Percentiles rank a stretch among this genome's conserved stretches.
Evolutionary conservation across 306 rosid species (phyloP).

Genomic region (Cicer arietinum): DNA sequence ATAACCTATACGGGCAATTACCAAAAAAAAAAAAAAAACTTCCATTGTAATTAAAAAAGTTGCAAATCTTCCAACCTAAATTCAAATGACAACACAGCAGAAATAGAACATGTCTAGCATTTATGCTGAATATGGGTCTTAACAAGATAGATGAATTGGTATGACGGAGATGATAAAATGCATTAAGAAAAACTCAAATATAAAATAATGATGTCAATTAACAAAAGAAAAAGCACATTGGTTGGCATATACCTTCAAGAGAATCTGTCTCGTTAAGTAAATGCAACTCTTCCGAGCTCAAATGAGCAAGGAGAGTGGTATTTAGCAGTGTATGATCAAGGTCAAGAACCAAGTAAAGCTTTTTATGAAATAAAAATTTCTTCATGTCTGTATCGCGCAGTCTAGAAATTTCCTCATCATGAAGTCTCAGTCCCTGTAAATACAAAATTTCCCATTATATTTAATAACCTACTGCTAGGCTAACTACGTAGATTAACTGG

Average conservation of each 20-base stretch:
- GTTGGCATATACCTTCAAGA: slow-evolving; percentile 57
- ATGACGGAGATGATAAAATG: neutral
- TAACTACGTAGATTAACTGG: slow-evolving; percentile 5
- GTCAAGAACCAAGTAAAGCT: slow-evolving; percentile 86
- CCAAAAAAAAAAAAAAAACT: no score
- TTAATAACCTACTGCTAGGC: slow-evolving; percentile 9
- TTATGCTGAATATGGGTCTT: slow-evolving; percentile 3
- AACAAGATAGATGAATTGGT: neutral
- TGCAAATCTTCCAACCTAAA: no score
- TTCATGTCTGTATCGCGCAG: slow-evolving; percentile 72
- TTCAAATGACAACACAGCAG: neutral
- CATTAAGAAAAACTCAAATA: neutral
- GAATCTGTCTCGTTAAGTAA: slow-evolving; percentile 67
- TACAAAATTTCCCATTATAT: slow-evolving; percentile 6
- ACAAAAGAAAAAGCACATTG: slow-evolving; percentile 38
- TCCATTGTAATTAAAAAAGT: no score
- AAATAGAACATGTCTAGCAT: slow-evolving; percentile 20
- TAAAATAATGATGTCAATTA: slow-evolving; percentile 31
- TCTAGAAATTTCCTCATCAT: slow-evolving; percentile 75
- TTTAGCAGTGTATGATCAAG: slow-evolving; percentile 87
- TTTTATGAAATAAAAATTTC: slow-evolving; percentile 57
- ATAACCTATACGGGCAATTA: no score
- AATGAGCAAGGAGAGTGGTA: slow-evolving; percentile 62
- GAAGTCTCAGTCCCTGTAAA: slow-evolving; percentile 79
- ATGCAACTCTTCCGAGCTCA: slow-evolving; percentile 70